phyloP scores from a whole-genome alignment of 306 rosid species.

The Arachis stenosperma region DNA sequence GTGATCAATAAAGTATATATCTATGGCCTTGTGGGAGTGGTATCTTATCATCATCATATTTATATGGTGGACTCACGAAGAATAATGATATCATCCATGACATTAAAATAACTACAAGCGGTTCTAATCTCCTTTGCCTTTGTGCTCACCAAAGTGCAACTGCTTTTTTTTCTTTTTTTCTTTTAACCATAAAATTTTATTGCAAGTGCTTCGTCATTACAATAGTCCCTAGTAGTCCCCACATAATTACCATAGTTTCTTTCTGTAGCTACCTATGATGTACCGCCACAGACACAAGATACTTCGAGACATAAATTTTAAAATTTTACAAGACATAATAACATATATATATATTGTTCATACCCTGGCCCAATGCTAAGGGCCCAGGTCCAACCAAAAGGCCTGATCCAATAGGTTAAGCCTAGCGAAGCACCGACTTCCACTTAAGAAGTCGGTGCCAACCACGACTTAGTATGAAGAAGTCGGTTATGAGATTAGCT shows the following conservation, averaged over 20 bases:
- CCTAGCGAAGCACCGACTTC: too few relatives aligned
- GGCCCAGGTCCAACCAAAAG: too few relatives aligned
- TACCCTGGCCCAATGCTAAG: too few relatives aligned
- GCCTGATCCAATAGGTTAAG: too few relatives aligned
- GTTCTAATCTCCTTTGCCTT: conserved; percentile 20
- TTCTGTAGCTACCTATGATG: too few relatives aligned
- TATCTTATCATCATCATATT: neutral
- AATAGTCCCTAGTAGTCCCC: neutral
- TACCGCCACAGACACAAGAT: too few relatives aligned
- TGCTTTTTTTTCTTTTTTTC: neutral
- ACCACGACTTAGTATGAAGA: too few relatives aligned
- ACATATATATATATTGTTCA: too few relatives aligned
- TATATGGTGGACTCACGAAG: conserved; percentile 20
- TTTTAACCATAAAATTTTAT: neutral
- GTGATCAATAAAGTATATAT: neutral
- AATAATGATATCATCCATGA: conserved; percentile 36
- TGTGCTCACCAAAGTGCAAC: conserved; percentile 23
- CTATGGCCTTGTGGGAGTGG: conserved; percentile 2
- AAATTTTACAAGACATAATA: too few relatives aligned
- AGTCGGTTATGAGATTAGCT: too few relatives aligned
- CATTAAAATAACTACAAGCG: conserved; percentile 25
- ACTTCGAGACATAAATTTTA: too few relatives aligned
- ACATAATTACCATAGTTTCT: neutral
- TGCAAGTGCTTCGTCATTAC: conserved; percentile 23
- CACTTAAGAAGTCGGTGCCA: too few relatives aligned